Evolutionary conservation across 176 grass and related monocot species (phyloP).

Genomic region (Juncus inflexus): DNA sequence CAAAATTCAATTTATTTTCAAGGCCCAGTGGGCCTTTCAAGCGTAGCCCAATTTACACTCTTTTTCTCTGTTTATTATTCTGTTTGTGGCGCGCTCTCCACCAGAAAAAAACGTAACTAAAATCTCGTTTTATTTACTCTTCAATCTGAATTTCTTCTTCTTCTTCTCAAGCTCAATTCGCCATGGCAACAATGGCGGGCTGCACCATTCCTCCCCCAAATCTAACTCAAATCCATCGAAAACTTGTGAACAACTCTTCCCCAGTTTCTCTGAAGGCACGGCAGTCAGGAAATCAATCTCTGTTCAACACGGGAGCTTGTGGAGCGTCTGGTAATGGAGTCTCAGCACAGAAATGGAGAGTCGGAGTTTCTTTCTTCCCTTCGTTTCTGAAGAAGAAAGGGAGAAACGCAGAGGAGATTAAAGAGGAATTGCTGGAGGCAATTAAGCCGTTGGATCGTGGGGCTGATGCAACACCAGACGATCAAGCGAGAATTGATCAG

Average conservation of each 20-base stretch:
- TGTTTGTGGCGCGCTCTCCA: constrained; percentile 9
- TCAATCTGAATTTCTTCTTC: background rate
- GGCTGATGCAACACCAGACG: constrained; percentile 49
- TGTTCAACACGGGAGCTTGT: no score
- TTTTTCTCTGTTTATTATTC: background rate
- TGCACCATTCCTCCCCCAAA: background rate
- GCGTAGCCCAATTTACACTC: background rate
- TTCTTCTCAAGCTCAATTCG: background rate
- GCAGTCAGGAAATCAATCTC: background rate
- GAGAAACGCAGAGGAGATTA: constrained; percentile 48
- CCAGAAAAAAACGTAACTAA: background rate
- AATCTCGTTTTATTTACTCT: no score
- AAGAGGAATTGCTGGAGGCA: constrained; percentile 66
- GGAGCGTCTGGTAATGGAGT: background rate
- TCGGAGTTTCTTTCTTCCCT: constrained; percentile 60
- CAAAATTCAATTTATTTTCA: no score
- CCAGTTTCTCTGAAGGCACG: background rate
- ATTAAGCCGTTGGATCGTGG: constrained; percentile 75
- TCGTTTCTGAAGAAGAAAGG: constrained; percentile 53
- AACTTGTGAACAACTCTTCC: background rate
- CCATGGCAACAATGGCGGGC: constrained; percentile 12
- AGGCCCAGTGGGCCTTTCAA: no score
- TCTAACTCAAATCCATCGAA: background rate
- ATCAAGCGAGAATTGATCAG: constrained; percentile 60
- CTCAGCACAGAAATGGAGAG: constrained; percentile 43